Percentiles rank a stretch among this genome's conserved stretches.
These are phyloP conservation scores for Lophiostoma macrostomum DNA, from an alignment of 495 filamentous ascomycete species.

Conservation along the genomic window DNA sequence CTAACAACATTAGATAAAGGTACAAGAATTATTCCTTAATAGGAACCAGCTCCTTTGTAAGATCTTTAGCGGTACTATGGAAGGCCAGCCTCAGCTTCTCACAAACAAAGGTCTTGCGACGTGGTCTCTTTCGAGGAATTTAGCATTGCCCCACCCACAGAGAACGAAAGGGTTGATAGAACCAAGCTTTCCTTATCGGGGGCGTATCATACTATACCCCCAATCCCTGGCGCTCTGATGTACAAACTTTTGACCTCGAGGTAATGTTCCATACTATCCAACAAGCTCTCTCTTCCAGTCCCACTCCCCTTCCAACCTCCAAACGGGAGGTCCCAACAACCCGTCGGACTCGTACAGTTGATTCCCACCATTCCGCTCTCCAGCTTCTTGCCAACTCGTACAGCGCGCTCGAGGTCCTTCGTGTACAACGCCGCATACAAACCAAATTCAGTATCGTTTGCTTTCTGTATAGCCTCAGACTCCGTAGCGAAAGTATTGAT, in stretches of 20 bases:
- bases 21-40: too few relatives aligned
- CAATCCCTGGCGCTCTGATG: slow-evolving; percentile 8
- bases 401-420: slow-evolving; percentile 65
- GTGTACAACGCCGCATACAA: slow-evolving; percentile 82
- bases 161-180: too few relatives aligned
- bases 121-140: too few relatives aligned
- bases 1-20: too few relatives aligned
- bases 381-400: slow-evolving; percentile 69
- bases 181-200: too few relatives aligned
- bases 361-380: slow-evolving; percentile 23
- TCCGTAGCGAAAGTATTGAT: slow-evolving; percentile 64
- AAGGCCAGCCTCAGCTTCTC: too few relatives aligned
- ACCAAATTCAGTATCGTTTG: slow-evolving; percentile 81
- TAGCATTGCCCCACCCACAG: too few relatives aligned
- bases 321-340: slow-evolving; percentile 27
- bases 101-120: too few relatives aligned
- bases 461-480: slow-evolving; percentile 69
- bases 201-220: neutral
- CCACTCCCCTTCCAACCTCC: slow-evolving; percentile 28
- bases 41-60: too few relatives aligned
- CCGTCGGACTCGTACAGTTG: slow-evolving; percentile 22
- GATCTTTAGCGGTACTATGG: too few relatives aligned
- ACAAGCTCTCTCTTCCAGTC: slow-evolving; percentile 18
- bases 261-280: slow-evolving; percentile 33
- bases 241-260: slow-evolving; percentile 31